Base-by-base conservation (phyloP, 2,329 filamentous ascomycete species). In the Scleromitrula shiraiana region DNA sequence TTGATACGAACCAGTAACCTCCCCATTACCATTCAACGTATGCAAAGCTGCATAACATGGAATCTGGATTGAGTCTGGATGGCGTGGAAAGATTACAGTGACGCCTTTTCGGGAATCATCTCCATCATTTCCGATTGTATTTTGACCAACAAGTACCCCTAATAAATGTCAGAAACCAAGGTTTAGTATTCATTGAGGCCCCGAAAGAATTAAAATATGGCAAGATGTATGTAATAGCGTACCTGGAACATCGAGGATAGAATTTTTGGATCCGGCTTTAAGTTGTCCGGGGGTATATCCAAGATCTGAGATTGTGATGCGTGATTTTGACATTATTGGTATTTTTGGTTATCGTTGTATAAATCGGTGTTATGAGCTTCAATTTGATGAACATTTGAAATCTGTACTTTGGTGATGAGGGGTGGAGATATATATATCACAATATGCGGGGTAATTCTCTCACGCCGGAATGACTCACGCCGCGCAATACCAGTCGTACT, bases 141-240 rank as follows among this genome's bases (percentile, higher is more conserved):
- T 52, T 56, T 63, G 60, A 17, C 59, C 59, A 7, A 63, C 54
- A 24, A 53, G 50, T n/a, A 63, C 58, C 15, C 59, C 60, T 62
- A 7, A 5, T 3, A 5, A 14, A 37, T 1, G 3, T 20, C 27
- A 39, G 24, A 7, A 12, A 7, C n/a, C 4, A 33, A 7, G 7
- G 8, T 14, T 37, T 17, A 37, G 33, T 19, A 12, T 9, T 10
- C 5, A 5, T 37, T n/a, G n/a, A n/a, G n/a, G 2, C 12, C 15
- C 9, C 20, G 12, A 10, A 20, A 9, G 10, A 9, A 36, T 12
- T 10, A 17, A 37, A 10, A 37, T 3, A 10, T 37, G 7, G 5
- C 26, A 19, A 15, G 33, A 22, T 37, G n/a, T n/a, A n/a, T n/a
- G n/a, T 19, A 17, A 37, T 10, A 2, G 36, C 23, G 39, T 50